phyloP scores from a whole-genome alignment of 129 eudicot species.

The Escallonia rubra region DNA sequence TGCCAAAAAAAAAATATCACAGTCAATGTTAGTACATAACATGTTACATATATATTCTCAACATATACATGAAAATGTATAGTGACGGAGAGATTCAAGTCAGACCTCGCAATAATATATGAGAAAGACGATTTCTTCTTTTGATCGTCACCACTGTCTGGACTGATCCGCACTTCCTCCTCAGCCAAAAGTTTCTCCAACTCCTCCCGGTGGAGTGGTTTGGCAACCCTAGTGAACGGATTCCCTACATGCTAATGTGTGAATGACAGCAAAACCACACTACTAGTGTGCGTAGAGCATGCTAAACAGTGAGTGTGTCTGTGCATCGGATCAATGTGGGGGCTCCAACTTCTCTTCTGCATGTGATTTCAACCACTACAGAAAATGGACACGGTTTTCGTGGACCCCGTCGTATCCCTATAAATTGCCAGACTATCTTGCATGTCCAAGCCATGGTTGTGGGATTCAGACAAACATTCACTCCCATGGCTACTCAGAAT shows the following conservation, averaged over 20 bases:
- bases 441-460: constrained; percentile 4
- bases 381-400: neutral
- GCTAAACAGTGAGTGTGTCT: neutral
- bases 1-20: no score
- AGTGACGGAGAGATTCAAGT: no score
- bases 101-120: no score
- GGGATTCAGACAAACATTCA: neutral
- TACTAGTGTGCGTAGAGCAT: neutral
- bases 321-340: constrained; percentile 17
- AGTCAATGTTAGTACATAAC: no score
- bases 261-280: constrained; percentile 44
- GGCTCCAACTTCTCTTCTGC: constrained; percentile 20
- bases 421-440: neutral
- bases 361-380: constrained; percentile 24
- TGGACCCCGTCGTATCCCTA: neutral
- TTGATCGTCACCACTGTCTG: no score
- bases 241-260: constrained; percentile 4
- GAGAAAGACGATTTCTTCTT: no score
- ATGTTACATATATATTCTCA: no score
- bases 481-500: constrained; percentile 43
- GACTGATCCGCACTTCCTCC: no score
- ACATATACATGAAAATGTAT: no score
- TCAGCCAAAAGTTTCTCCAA: no score
- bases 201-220: no score
- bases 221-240: no score